Percentiles rank a stretch among this genome's conserved stretches.
Conservation (phyloP, 2,329 filamentous ascomycete species). For the Escovopsis sp. region DNA sequence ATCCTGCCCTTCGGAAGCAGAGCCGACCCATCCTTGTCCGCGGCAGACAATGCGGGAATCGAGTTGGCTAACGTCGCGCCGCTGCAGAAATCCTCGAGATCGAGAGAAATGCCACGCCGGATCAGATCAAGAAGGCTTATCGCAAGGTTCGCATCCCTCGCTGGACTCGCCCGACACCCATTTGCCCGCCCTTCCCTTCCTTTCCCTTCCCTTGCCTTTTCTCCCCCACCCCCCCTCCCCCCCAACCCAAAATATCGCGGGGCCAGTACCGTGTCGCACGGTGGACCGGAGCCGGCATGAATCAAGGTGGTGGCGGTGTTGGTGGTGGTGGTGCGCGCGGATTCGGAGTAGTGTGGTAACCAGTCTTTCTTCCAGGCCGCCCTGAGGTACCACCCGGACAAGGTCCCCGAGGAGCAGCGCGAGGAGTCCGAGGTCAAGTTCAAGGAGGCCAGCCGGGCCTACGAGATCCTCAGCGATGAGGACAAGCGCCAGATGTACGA, state of each 20-base stretch:
- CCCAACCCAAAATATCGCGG: neutral
- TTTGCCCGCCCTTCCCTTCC: neutral
- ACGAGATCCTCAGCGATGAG: slow-evolving; percentile 95
- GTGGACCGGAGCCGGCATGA: too few relatives aligned
- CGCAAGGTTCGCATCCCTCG: slow-evolving; percentile 52
- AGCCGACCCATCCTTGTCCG: neutral
- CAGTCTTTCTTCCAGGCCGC: slow-evolving; percentile 46
- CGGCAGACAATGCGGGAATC: neutral
- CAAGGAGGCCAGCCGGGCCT: slow-evolving; percentile 85
- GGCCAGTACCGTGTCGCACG: too few relatives aligned
- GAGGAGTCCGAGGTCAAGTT: slow-evolving; percentile 80
- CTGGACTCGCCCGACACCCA: too few relatives aligned
- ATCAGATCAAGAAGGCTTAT: slow-evolving; percentile 90
- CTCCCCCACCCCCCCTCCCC: too few relatives aligned
- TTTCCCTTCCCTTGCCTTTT: too few relatives aligned
- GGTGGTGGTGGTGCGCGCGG: too few relatives aligned
- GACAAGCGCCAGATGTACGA: slow-evolving; percentile 89
- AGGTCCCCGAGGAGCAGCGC: slow-evolving; percentile 75
- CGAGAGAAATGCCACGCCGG: slow-evolving; percentile 52
- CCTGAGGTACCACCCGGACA: slow-evolving; percentile 83
- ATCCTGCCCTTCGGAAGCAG: too few relatives aligned
- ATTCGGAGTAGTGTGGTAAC: neutral
- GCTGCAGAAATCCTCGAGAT: slow-evolving; percentile 63
- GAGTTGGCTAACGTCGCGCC: slow-evolving; percentile 1
- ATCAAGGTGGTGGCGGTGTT: too few relatives aligned